Percentiles rank a stretch among this genome's conserved stretches.
phyloP scores from a whole-genome alignment of 1,284 basidiomycete species.

The Trichosporon faecale region DNA sequence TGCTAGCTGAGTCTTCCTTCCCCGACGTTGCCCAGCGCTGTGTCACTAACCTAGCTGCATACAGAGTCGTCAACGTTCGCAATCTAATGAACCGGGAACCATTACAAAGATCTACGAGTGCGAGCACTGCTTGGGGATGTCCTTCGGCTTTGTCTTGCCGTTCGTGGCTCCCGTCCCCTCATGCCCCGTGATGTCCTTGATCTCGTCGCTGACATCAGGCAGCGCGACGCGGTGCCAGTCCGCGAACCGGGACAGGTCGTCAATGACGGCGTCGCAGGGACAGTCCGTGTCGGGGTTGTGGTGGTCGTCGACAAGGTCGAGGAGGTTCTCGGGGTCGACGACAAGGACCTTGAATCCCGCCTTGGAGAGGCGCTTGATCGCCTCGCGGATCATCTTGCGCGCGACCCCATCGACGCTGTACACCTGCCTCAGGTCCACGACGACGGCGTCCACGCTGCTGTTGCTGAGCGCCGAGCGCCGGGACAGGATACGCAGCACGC shows the following conservation, averaged over 20 bases:
- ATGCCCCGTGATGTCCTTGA: not conserved
- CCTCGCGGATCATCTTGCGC: slow-evolving; percentile 22
- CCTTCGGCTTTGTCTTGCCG: not conserved
- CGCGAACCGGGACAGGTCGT: slow-evolving; percentile 15
- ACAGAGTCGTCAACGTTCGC: not conserved
- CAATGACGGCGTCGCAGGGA: slow-evolving; percentile 9
- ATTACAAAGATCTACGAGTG: not conserved
- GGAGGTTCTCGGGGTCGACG: slow-evolving; percentile 21
- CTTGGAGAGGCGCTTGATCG: slow-evolving; percentile 13
- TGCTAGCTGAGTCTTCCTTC: too few species aligned
- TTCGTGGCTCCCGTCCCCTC: not conserved
- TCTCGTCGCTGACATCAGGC: not conserved
- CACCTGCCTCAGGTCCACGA: slow-evolving; percentile 22
- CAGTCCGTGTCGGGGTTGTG: not conserved
- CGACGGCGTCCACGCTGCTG: slow-evolving; percentile 13
- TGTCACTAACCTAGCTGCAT: not conserved
- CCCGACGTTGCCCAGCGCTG: too few species aligned
- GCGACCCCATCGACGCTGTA: slow-evolving; percentile 18
- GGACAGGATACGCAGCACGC: slow-evolving; percentile 21
- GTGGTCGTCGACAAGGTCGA: slow-evolving; percentile 14
- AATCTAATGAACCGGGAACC: not conserved
- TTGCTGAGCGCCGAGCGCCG: slow-evolving; percentile 3
- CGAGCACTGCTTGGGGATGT: not conserved
- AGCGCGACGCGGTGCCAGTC: slow-evolving; percentile 13
- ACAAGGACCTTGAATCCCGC: slow-evolving; percentile 11